Conservation (phyloP, 192 early-diverging fungal genomes). For the Entomortierella lignicola region DNA sequence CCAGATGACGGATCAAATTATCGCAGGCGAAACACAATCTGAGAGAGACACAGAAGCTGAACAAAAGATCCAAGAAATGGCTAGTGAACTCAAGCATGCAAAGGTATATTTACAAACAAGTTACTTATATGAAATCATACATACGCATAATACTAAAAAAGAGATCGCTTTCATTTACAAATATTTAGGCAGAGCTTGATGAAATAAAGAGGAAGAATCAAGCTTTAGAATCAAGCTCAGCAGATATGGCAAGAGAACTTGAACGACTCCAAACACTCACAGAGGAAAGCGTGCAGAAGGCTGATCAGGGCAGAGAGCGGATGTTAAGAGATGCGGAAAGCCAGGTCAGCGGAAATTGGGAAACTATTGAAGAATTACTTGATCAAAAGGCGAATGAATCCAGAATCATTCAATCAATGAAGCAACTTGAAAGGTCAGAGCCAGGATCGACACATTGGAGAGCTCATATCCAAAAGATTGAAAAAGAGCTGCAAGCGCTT, state of each 20-base stretch:
- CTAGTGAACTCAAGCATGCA: slow-evolving; percentile 3
- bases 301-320: neutral
- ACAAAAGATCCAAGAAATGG: slow-evolving; percentile 2
- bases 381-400: neutral
- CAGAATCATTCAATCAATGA: neutral
- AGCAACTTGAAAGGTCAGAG: neutral
- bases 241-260: neutral
- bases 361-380: slow-evolving; percentile 12
- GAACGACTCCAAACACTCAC: neutral
- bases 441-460: slow-evolving; percentile 5
- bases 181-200: too few relatives aligned
- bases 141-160: too few relatives aligned
- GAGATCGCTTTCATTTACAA: too few relatives aligned
- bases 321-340: slow-evolving; percentile 12
- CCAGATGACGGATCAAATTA: slow-evolving; percentile 45
- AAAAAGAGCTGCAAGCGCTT: slow-evolving; percentile 28
- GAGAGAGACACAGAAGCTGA: slow-evolving; percentile 4
- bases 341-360: slow-evolving; percentile 31
- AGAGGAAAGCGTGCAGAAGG: neutral
- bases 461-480: slow-evolving; percentile 29
- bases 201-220: too few relatives aligned
- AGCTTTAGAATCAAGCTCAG: neutral
- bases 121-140: too few relatives aligned
- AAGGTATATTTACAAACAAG: slow-evolving; percentile 4
- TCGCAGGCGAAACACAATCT: slow-evolving; percentile 9